A percentile compares a stretch with the other conserved stretches of the same genome.
Conservation (phyloP, 192 early-diverging fungal species). For the Entomortierella beljakovae region DNA sequence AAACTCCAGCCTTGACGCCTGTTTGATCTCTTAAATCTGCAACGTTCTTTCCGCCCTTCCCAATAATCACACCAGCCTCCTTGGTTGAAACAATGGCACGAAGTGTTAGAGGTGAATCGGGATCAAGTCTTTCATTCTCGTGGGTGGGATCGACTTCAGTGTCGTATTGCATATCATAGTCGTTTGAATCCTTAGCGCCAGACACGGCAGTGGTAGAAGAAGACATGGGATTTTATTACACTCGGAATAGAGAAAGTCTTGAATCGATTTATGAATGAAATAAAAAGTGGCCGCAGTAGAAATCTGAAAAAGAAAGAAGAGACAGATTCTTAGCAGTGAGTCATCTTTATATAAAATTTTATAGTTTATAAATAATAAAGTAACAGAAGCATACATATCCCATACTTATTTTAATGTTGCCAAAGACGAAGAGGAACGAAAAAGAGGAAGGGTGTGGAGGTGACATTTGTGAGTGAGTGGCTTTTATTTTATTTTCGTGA, state of each 20-base stretch:
- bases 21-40: conserved; percentile 86
- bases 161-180: conserved; percentile 24
- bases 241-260: not conserved
- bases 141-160: conserved; percentile 12
- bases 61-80: conserved; percentile 91
- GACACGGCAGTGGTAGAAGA: not conserved
- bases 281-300: not conserved
- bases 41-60: conserved; percentile 87
- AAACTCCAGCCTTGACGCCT: conserved; percentile 93
- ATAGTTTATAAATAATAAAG: not conserved
- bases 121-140: conserved; percentile 17
- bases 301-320: not conserved
- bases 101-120: conserved; percentile 29
- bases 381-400: not conserved
- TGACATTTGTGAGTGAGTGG: not conserved
- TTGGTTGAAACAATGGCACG: conserved; percentile 93
- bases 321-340: conserved; percentile 7
- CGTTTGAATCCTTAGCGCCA: not conserved
- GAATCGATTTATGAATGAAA: conserved; percentile 3
- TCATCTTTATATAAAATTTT: conserved; percentile 1
- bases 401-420: no score
- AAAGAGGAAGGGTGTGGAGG: not conserved
- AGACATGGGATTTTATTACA: not conserved
- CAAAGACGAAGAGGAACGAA: not conserved
- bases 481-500: no score